These are phyloP conservation scores for Phytophthora foliorum DNA, from an alignment of 352 stramenopile genomes.

Conservation along the genomic window DNA sequence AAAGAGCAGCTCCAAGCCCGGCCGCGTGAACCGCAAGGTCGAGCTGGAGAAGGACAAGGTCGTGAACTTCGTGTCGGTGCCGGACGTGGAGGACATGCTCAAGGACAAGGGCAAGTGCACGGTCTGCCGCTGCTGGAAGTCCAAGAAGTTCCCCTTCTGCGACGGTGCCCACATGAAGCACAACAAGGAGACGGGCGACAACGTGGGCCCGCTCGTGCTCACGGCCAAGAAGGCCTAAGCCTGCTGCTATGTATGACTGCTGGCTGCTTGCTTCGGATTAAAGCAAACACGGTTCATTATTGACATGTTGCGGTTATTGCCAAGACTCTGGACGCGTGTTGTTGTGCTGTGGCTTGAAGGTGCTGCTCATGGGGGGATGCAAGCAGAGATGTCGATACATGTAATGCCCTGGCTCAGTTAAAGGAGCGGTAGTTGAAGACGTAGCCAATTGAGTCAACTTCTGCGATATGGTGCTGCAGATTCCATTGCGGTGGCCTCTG, in stretches of 20 bases:
- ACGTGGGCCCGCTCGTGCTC: constrained; percentile 82
- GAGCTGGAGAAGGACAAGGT: constrained; percentile 88
- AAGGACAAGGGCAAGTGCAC: constrained; percentile 86
- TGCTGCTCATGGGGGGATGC: constrained; percentile 9
- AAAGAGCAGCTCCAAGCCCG: constrained; percentile 62
- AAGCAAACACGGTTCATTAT: constrained; percentile 36
- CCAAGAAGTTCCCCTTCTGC: constrained; percentile 90
- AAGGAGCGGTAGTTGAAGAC: background rate
- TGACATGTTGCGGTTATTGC: background rate
- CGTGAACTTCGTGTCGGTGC: constrained; percentile 69
- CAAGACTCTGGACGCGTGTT: background rate
- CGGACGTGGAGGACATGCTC: constrained; percentile 84
- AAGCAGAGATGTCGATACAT: constrained; percentile 10
- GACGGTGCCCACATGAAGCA: constrained; percentile 86
- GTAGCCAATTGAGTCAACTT: background rate
- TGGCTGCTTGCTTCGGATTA: constrained; percentile 32
- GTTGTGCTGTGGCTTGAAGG: constrained; percentile 10
- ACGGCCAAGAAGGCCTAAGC: constrained; percentile 57
- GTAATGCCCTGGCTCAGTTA: constrained; percentile 8
- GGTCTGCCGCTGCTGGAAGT: constrained; percentile 91
- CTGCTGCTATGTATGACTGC: constrained; percentile 38
- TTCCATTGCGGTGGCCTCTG: background rate
- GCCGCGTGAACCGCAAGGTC: constrained; percentile 74
- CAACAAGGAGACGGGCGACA: constrained; percentile 91
- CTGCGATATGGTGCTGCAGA: background rate